Base-by-base conservation (phyloP, 2,329 filamentous ascomycete species). In the Botryosphaeria dothidea region DNA sequence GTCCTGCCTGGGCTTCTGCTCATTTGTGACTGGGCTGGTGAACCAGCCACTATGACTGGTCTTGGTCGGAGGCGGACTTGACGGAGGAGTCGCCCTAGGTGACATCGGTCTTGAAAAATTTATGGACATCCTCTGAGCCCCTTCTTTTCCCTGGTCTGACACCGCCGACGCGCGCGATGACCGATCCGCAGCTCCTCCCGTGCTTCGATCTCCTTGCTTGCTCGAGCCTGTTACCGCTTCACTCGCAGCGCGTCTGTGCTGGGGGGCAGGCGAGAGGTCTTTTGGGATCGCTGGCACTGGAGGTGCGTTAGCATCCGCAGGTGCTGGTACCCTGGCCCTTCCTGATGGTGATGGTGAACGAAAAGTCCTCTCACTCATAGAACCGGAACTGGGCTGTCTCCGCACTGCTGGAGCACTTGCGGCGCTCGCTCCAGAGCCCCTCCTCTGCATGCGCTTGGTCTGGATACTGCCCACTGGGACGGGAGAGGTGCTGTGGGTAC, bases 311-410 rank as follows among this genome's bases (percentile, higher is more conserved):
- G 56, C 49, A 46, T 64, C 62, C 62, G 41, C 52, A 41, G 62
- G 23, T 7, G 38, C 41, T 41, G n/a, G 48, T 52, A 31, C 71
- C 68, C 41, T 66, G 65, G 62, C 70, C 74, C 69, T 71, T 67
- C 68, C 71, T 65, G 67, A 70, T 71, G 77, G 72, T 83, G 82
- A 96, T 3, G 89, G 88, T 13, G 90, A 90, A 69, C 93, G 88
- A 77, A 97, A 97, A 0, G 92, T 93, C 65, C 94, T 87, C 75
- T 94, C 91, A 31, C 87, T 90, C 93, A 98, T 96, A 57, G 93
- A 97, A 23, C 88, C 85, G 29, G 86, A 86, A 78, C 93, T 89
- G 84, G 67, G 93, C 80, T 61, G 76, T 67, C 77, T 68, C 67
- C 73, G 81, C 80, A 78, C 64, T 9, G 64, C 65, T 4, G 67